A percentile compares a stretch with the other conserved stretches of the same genome.
Conservation (phyloP, 1,284 basidiomycete species). For the Marasmius fiardii region DNA sequence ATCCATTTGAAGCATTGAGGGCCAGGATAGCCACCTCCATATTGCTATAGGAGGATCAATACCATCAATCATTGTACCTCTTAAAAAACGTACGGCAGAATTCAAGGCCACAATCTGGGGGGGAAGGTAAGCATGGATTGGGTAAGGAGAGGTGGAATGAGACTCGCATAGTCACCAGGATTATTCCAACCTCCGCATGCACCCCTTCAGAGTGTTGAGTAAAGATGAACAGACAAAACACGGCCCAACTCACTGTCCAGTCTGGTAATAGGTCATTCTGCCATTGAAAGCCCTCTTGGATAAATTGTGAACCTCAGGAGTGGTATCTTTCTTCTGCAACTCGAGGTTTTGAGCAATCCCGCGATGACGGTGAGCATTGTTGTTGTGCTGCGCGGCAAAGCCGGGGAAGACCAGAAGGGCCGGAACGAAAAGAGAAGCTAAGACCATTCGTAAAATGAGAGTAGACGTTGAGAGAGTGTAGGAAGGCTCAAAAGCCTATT, state of each 20-base stretch:
- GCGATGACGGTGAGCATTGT: background rate
- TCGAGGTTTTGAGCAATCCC: background rate
- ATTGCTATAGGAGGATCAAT: slow-evolving; percentile 31
- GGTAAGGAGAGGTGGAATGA: background rate
- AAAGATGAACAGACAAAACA: background rate
- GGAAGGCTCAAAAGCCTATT: background rate
- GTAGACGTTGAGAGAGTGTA: background rate
- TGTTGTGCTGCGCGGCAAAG: background rate
- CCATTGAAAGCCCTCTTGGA: background rate
- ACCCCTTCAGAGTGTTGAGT: slow-evolving; percentile 26
- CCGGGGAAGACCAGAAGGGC: background rate
- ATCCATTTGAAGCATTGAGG: slow-evolving; percentile 61
- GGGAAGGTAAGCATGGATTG: background rate
- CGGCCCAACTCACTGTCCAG: background rate
- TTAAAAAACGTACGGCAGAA: background rate
- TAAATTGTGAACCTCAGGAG: background rate
- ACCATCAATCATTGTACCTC: background rate
- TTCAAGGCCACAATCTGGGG: slow-evolving; percentile 38
- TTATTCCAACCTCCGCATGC: slow-evolving; percentile 35
- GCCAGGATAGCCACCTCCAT: slow-evolving; percentile 51
- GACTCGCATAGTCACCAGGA: slow-evolving; percentile 31
- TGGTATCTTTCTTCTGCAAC: background rate
- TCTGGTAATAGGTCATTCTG: background rate
- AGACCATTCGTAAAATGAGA: background rate
- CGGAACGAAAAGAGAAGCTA: background rate